These are phyloP conservation scores for Rhodotorula sp. DNA, from an alignment of 1,284 basidiomycete genomes.

Conservation along the genomic window DNA sequence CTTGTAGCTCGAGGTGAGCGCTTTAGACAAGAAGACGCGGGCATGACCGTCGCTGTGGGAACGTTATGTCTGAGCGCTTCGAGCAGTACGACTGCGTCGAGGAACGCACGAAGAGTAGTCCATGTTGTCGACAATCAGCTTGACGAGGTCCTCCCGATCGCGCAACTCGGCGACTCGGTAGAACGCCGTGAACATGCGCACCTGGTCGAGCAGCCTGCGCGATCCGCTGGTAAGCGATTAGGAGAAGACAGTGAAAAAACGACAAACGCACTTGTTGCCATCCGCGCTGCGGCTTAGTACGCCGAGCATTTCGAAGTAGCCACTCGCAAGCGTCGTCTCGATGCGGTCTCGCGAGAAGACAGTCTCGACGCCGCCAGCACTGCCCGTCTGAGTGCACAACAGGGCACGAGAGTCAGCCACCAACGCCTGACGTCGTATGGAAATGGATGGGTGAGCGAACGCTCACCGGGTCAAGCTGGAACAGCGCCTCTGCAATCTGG, in stretches of 20 bases:
- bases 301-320: constrained; percentile 96
- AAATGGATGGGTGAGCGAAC: neutral
- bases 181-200: constrained; percentile 89
- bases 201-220: constrained; percentile 77
- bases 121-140: constrained; percentile 84
- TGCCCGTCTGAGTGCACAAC: neutral
- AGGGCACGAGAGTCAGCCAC: neutral
- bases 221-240: neutral
- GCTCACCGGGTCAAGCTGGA: constrained; percentile 85
- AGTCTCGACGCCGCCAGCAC: constrained; percentile 55
- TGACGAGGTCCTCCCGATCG: constrained; percentile 86
- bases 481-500: constrained; percentile 83
- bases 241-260: constrained; percentile 26
- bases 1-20: constrained; percentile 85
- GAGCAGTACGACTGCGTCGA: neutral
- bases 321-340: constrained; percentile 78
- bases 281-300: constrained; percentile 80
- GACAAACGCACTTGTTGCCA: constrained; percentile 79
- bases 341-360: constrained; percentile 83
- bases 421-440: too few species aligned
- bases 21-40: constrained; percentile 85
- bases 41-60: constrained; percentile 80
- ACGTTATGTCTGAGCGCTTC: constrained; percentile 9
- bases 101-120: constrained; percentile 77
- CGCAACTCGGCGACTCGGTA: constrained; percentile 89